A percentile compares a stretch with the other conserved stretches of the same genome.
Conservation (phyloP, 1,284 basidiomycete genomes). For the Trichosporon inkin region DNA sequence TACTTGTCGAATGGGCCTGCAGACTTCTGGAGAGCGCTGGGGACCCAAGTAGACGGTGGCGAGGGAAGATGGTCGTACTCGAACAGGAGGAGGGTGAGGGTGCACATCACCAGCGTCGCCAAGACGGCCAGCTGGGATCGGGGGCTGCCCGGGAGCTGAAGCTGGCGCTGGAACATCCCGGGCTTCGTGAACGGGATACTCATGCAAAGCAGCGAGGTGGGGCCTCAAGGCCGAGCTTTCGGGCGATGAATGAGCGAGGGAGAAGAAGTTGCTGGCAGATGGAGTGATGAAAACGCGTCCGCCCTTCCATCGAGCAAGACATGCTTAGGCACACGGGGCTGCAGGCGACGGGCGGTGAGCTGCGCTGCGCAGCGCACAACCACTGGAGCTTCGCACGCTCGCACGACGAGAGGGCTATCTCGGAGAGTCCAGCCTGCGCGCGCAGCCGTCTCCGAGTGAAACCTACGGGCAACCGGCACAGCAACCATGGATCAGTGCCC, state of each 20-base stretch:
- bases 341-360: too few relatives aligned
- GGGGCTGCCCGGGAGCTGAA: neutral
- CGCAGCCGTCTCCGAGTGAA: too few relatives aligned
- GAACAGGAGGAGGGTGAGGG: slow-evolving; percentile 8
- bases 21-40: neutral
- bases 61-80: slow-evolving; percentile 7
- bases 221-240: neutral
- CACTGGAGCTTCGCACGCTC: too few relatives aligned
- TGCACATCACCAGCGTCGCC: neutral
- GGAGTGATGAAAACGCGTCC: too few relatives aligned
- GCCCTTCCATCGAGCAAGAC: too few relatives aligned
- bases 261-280: too few relatives aligned
- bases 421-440: too few relatives aligned
- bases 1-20: neutral
- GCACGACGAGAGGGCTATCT: too few relatives aligned
- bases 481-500: too few relatives aligned
- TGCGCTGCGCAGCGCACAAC: too few relatives aligned
- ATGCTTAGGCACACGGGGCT: too few relatives aligned
- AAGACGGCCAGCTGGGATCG: neutral
- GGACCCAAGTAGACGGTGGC: neutral
- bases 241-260: neutral
- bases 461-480: too few relatives aligned
- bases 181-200: neutral
- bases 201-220: neutral
- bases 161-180: neutral